Evolutionary conservation across 2,329 filamentous ascomycete genomes (phyloP).

Genomic region (Exserohilum turcica): DNA sequence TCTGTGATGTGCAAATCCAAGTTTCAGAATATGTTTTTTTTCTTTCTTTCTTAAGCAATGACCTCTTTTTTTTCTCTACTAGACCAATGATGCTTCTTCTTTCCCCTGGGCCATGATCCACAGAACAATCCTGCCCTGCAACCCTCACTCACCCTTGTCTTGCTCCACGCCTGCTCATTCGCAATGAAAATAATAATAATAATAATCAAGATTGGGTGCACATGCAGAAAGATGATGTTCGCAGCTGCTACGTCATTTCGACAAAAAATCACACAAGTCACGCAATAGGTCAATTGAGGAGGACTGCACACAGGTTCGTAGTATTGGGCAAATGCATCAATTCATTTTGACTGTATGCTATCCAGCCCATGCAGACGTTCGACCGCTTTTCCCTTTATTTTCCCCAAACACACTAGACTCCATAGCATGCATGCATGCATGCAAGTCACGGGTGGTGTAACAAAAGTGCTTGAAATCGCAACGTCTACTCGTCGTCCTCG

Average conservation of each 20-base stretch:
- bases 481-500: constrained; percentile 95
- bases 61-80: too few species aligned
- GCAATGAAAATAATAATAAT: background rate
- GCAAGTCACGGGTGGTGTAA: constrained; percentile 23
- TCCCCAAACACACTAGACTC: constrained; percentile 24
- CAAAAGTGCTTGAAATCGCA: constrained; percentile 4
- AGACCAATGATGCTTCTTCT: too few species aligned
- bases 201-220: too few species aligned
- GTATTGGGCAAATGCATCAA: constrained; percentile 29
- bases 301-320: background rate
- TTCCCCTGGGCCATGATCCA: background rate
- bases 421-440: constrained; percentile 19
- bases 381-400: constrained; percentile 23
- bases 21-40: background rate
- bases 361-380: constrained; percentile 32
- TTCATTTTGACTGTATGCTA: constrained; percentile 39
- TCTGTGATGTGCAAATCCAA: background rate
- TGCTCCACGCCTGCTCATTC: background rate
- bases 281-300: background rate
- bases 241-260: too few species aligned
- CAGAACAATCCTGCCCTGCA: too few species aligned
- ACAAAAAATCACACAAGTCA: background rate
- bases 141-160: too few species aligned
- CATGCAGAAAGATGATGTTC: too few species aligned
- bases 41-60: background rate